phyloP scores from a whole-genome alignment of 1,139 yeast genomes.

The Yamadazyma triangularis region DNA sequence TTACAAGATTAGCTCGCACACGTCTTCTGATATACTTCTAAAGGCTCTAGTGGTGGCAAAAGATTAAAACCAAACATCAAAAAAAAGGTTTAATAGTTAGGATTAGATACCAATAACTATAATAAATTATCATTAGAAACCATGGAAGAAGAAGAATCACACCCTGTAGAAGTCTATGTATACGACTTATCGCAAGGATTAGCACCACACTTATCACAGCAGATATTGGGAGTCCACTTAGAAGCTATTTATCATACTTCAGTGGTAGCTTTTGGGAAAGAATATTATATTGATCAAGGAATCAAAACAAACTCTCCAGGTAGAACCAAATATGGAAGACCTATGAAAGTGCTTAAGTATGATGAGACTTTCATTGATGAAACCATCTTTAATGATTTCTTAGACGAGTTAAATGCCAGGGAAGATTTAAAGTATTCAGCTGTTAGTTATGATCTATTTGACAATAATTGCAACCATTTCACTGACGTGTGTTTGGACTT shows the following conservation, averaged over 20 bases:
- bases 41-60: no score
- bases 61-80: no score
- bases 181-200: constrained; percentile 56
- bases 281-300: constrained; percentile 60
- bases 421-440: constrained; percentile 43
- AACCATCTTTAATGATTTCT: constrained; percentile 50
- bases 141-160: constrained; percentile 12
- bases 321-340: constrained; percentile 55
- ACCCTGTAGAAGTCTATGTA: constrained; percentile 51
- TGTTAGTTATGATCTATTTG: constrained; percentile 52
- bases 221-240: constrained; percentile 40
- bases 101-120: no score
- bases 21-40: no score
- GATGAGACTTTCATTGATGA: constrained; percentile 51
- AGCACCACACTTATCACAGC: constrained; percentile 39
- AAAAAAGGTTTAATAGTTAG: no score
- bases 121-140: background rate
- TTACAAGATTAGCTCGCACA: no score
- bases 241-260: constrained; percentile 72
- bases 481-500: constrained; percentile 56
- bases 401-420: constrained; percentile 41
- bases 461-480: constrained; percentile 69
- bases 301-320: constrained; percentile 49
- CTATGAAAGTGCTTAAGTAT: constrained; percentile 48
- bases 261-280: constrained; percentile 51